Base-by-base conservation (phyloP, 2,329 filamentous ascomycete genomes). In the Colletotrichum brevisporum region DNA sequence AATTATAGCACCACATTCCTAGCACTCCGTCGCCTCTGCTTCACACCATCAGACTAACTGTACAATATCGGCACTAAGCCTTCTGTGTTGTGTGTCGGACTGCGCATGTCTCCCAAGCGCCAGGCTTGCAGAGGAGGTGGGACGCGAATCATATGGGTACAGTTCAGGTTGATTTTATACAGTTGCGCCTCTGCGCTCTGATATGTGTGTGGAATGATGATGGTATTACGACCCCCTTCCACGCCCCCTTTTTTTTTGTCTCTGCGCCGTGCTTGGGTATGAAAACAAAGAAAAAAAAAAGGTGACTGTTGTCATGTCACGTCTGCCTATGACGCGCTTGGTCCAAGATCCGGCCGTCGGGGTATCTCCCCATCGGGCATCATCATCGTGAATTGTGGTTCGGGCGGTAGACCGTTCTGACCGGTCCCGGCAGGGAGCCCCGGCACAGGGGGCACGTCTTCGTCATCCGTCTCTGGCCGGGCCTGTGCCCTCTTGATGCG, bases 311-410 rank as follows among this genome's bases (percentile, higher is more conserved):
- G 65, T 59, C 60, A 26, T 48, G 24, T 60, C 50, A 48, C 55
- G 51, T 61, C 55, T 51, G 21, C 55, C 52, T 69, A 69, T 31
- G 56, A 56, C 36, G 67, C 51, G 4, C 53, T 64, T 21, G 55
- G 27, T 5, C 31, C 50, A 18, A 59, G 39, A 43, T 83, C 82
- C 3, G 83, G 81, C 26, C 80, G 77, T 54, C 84, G 78, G 10
- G 84, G 84, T 71, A 78, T 79, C 76, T 87, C 82, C 16, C 80
- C 81, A 63, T 87, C 84, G 45, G 83, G 82, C 79, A 85, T 83
- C 85, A 87, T 87, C 75, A 86, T 79, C 31, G 79, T 80, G 57
- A 84, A 81, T n/a, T 81, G 80, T 59, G 82, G 83, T 77, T 86
- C 84, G 0, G 80, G 79, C 0, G 84, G 83, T 54, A 83, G 73